Percentiles rank a stretch among this genome's conserved stretches.
Conservation (phyloP, 2,329 filamentous ascomycete species). For the Fusarium tupiense region DNA sequence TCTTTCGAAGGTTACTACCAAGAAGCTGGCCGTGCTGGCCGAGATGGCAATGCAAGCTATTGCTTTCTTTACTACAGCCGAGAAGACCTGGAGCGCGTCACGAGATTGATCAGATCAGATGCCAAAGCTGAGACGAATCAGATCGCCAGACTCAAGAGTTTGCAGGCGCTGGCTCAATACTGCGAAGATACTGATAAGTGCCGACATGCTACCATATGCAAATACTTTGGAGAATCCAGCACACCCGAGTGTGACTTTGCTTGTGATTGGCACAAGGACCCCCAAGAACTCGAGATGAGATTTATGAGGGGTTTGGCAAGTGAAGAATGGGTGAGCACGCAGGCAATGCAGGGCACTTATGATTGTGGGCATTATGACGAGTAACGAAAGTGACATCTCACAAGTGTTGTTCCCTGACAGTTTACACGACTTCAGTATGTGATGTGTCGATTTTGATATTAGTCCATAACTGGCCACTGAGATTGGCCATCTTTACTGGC, state of each 20-base stretch:
- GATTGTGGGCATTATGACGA: conserved; percentile 66
- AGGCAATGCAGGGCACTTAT: conserved; percentile 67
- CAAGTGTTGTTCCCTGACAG: neutral
- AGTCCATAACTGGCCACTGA: conserved; percentile 27
- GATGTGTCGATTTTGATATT: neutral
- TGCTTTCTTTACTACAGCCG: conserved; percentile 93
- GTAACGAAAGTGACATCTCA: conserved; percentile 6
- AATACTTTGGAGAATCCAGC: conserved; percentile 77
- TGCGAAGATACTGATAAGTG: conserved; percentile 81
- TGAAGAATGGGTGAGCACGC: conserved; percentile 72
- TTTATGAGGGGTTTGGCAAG: conserved; percentile 66
- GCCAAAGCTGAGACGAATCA: conserved; percentile 54
- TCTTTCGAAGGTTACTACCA: conserved; percentile 97
- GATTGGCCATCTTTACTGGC: neutral
- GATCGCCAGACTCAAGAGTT: conserved; percentile 67
- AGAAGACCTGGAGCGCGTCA: conserved; percentile 83
- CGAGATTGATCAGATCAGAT: conserved; percentile 62
- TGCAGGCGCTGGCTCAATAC: conserved; percentile 77
- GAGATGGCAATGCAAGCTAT: conserved; percentile 86
- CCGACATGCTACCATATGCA: conserved; percentile 77
- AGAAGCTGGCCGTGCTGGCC: conserved; percentile 89
- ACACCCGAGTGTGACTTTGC: conserved; percentile 74
- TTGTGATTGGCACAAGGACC: conserved; percentile 82
- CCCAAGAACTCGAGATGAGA: conserved; percentile 63
- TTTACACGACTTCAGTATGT: too few relatives aligned